Evolutionary conservation across 768 basidiomycete species (phyloP), one percentile per base, ranked within the genome.

Genomic region (Podaxis sp.): DNA sequence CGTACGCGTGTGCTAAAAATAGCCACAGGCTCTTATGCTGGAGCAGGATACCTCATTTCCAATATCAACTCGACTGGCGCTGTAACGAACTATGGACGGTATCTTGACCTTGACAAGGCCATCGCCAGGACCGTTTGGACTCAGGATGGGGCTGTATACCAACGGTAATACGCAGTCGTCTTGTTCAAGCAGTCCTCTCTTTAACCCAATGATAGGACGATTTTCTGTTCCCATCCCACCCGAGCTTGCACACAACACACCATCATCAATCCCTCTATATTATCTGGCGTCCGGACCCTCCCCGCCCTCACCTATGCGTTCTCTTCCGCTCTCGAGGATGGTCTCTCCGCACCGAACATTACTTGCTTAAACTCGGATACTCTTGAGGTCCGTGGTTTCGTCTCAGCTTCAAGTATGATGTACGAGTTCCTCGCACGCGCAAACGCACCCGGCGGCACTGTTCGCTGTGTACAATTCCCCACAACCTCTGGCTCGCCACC

Each of bases 141-240:
- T 0, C 83, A 87, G 66, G 75, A 69, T 27, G 76, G 75, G 23
- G 69, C 67, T 5, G 71, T 73, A 13, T 83, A 83, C 50, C 69
- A 74, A 55, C 79, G 89, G 88, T 86, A 66, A 50, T 68, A 60
- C 14, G 27, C 18, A 23, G 11, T n/a, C 18, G 18, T n/a, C 4
- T 21, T 9, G 32, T 38, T 42, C 3, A 38, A 4, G n/a, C 14
- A 18, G 2, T 47, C 1, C 18, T 47, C 9, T 42, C 14, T 21
- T 60, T 37, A 38, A 53, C 80, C 40, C 75, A 79, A 63, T 16
- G 23, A n/a, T 47, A 74, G 73, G 5, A 72, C 72, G 1, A 80
- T 85, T 0, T 87, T 91, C 65, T 91, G 90, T 67, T 89, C 88
- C 2, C 75, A 88, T 65, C 86, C 88, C 1, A 76, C 79, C 0